Base-by-base conservation (phyloP, 2,329 filamentous ascomycete genomes). In the Aspergillus vadensis region DNA sequence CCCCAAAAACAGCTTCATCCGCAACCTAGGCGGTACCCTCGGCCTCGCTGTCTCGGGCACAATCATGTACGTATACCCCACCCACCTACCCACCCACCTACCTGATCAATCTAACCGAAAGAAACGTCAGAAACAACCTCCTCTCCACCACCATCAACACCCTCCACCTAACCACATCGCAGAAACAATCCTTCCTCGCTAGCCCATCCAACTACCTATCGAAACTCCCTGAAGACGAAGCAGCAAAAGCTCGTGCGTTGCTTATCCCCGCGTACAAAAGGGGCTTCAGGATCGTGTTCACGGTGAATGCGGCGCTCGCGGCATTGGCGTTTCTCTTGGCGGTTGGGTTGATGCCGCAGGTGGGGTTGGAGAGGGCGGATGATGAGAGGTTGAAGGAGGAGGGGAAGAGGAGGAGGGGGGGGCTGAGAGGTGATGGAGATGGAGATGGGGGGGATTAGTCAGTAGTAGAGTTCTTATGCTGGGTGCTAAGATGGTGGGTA, bases 211-310 rank as follows among this genome's bases (percentile, higher is more conserved):
- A 57, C 14, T 76, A 70, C 36, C 63, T 76, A 3, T 70, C 72
- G 8, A 60, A 65, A 5, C 64, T 73, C 6, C 67, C 69, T 4
- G 55, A 23, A 4, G 63, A 58, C 2, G 66, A 72, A 53, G 69
- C 68, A 6, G 65, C 65, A 12, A 63, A 65, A 27, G 68, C 71
- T 5, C 74, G 70, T 44, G 61, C 63, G 23, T 59, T 74, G 3
- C 56, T 77, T 10, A 68, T 76, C 19, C 65, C 72, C 1, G 76
- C 74, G 0, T 80, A 80, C 58, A 67, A 70, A 32, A 66, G 68
- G 9, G 78, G 75, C 0, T 80, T 80, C 61, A 69, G 72, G 10
- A 74, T 76, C 27, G 74, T 80, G 5, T 80, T 80, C 59, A 61
- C 78, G 4, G 68, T 78, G 10, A 72, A 73, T 2, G 75, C 77